A percentile compares a stretch with the other conserved stretches of the same genome.
These are phyloP conservation scores for Erigeron canadensis DNA, from an alignment of 129 eudicot genomes.

Conservation along the genomic window DNA sequence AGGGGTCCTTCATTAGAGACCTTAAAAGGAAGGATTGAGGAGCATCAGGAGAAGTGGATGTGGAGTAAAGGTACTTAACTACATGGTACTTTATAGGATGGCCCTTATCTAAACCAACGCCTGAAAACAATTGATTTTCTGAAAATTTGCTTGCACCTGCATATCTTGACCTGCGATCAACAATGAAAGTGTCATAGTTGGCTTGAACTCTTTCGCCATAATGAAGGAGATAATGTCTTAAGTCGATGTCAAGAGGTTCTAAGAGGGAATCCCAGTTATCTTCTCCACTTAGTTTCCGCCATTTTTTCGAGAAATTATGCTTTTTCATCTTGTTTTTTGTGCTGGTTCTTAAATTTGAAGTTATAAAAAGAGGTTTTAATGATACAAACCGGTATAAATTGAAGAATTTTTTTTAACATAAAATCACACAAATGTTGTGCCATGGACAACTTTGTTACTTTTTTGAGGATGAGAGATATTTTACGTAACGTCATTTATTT, in stretches of 20 bases:
- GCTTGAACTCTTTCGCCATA: conserved; percentile 55
- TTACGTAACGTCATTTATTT: conserved; percentile 1
- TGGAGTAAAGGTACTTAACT: conserved; percentile 42
- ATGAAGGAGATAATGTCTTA: conserved; percentile 30
- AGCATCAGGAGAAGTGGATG: conserved; percentile 30
- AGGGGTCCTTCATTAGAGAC: conserved; percentile 31
- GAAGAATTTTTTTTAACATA: background rate
- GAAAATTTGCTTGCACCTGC: conserved; percentile 48
- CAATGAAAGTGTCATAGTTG: conserved; percentile 47
- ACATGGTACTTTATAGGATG: conserved; percentile 43
- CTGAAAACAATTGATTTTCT: conserved; percentile 25
- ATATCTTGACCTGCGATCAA: conserved; percentile 37
- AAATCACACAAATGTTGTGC: conserved; percentile 18
- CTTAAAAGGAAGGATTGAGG: conserved; percentile 37
- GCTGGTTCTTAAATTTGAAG: no score
- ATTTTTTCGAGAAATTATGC: conserved; percentile 30
- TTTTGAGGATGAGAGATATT: background rate
- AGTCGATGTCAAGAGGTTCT: conserved; percentile 34
- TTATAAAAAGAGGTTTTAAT: background rate
- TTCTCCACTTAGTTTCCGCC: conserved; percentile 51
- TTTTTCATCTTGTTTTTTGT: background rate
- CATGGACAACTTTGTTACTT: conserved; percentile 12
- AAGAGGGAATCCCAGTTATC: conserved; percentile 48
- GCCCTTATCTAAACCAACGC: conserved; percentile 40
- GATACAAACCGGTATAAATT: background rate